Evolutionary conservation across 2,329 filamentous ascomycete genomes (phyloP).

Genomic region (Spiromastix sp.): DNA sequence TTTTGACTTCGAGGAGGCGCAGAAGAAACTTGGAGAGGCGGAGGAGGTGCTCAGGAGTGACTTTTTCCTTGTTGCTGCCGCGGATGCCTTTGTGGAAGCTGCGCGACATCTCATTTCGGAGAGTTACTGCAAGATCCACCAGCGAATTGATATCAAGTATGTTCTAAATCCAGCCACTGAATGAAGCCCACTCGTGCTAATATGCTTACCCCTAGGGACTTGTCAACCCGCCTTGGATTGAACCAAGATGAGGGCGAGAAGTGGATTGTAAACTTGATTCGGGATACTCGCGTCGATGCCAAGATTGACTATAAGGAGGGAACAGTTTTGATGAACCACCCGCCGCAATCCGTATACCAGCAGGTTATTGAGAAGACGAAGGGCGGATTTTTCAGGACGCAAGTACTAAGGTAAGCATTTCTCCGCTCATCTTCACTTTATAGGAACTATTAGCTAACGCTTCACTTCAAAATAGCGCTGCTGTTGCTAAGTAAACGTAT

Average conservation of each 20-base stretch:
- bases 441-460: constrained; percentile 7
- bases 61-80: constrained; percentile 83
- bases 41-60: constrained; percentile 87
- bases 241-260: constrained; percentile 96
- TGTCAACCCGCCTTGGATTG: constrained; percentile 82
- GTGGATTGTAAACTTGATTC: constrained; percentile 99
- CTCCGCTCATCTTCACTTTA: constrained; percentile 4
- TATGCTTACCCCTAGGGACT: constrained; percentile 47
- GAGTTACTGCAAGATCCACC: constrained; percentile 99
- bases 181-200: neutral
- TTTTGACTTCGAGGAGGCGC: constrained; percentile 96
- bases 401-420: constrained; percentile 60
- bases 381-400: constrained; percentile 96
- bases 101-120: constrained; percentile 96
- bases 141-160: constrained; percentile 89
- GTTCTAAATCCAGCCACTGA: constrained; percentile 17
- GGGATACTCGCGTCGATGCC: constrained; percentile 91
- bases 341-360: constrained; percentile 95
- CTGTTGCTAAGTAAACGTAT: constrained; percentile 43
- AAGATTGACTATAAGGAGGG: constrained; percentile 99
- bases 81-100: constrained; percentile 84
- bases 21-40: constrained; percentile 73
- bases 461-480: constrained; percentile 25
- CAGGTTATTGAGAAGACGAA: constrained; percentile 99
- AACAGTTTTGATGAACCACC: constrained; percentile 99